Base-by-base conservation (phyloP, 306 rosid species). In the Betula pendula region DNA sequence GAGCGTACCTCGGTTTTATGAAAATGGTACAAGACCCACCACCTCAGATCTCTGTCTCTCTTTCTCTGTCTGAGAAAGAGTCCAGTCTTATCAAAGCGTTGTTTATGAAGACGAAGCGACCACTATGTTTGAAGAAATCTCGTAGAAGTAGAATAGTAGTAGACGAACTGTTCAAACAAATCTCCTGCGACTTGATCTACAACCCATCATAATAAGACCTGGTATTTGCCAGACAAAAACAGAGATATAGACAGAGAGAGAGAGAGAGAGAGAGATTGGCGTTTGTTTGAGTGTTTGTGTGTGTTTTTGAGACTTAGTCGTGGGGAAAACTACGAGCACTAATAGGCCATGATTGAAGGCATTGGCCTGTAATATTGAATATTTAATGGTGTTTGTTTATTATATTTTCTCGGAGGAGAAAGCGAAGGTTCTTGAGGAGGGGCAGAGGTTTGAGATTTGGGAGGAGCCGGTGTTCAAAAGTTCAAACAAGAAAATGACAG, bases 241-340 rank as follows among this genome's bases (percentile, higher is more conserved):
- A 29, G 33, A 38, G 8, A 38, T 7, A 24, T 48, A 68, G 27
- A 58, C 55, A 10, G 33, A 60, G 2, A 8, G 50, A 45, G 4
- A 16, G 45, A 78, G 73, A 19, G 20, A 77, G 58, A 77, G 35
- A 85, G 56, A 80, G 35, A 70, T 1, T 11, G 9, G n/a, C 27
- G 44, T 38, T 38, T 38, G 42, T 5, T 38, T 38, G 42, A 1
- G 33, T 29, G 33, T 29, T 1, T 38, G 40, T 35, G 5, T 35
- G 8, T 1, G 35, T n/a, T 47, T 42, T 51, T 74, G 51, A 55
- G 87, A 82, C 86, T 56, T 11, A 56, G 90, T 89, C 92, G 89
- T 85, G 92, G 84, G 83, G 74, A 81, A 82, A 82, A 87, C 88
- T 72, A 78, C 74, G 55, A 83, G 93, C 88, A 87, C 90, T 81